A percentile compares a stretch with the other conserved stretches of the same genome.
These are phyloP conservation scores for Xylaria telfairii DNA, from an alignment of 495 filamentous ascomycete genomes.

Conservation along the genomic window DNA sequence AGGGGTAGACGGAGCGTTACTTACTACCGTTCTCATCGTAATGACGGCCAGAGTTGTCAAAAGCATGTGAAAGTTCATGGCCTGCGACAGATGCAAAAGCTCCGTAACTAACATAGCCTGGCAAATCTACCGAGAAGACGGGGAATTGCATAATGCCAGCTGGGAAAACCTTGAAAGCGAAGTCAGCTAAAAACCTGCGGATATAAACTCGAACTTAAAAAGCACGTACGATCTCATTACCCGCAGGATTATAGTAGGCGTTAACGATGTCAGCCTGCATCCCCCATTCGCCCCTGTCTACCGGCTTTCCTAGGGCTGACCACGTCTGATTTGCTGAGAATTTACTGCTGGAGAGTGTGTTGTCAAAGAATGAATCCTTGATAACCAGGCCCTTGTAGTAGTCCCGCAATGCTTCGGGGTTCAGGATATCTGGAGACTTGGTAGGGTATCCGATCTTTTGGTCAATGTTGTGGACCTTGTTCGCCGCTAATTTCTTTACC, in stretches of 20 bases:
- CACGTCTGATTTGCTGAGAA: constrained; percentile 58
- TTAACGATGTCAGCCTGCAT: constrained; percentile 63
- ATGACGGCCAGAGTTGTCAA: constrained; percentile 71
- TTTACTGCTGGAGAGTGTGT: constrained; percentile 57
- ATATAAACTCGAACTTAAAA: neutral
- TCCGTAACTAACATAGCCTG: constrained; percentile 71
- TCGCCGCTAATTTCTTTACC: constrained; percentile 64
- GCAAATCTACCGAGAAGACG: constrained; percentile 66
- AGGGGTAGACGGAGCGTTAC: neutral
- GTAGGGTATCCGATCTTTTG: constrained; percentile 80
- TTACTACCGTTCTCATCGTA: constrained; percentile 67
- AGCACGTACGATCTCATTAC: constrained; percentile 61
- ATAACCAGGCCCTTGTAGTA: constrained; percentile 66
- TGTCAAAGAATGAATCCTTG: constrained; percentile 64
- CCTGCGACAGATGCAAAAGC: constrained; percentile 74
- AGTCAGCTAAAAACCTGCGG: neutral
- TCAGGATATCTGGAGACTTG: constrained; percentile 66
- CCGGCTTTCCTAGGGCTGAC: constrained; percentile 65
- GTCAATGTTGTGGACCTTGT: constrained; percentile 73
- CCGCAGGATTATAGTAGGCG: constrained; percentile 65
- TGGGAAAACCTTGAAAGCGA: constrained; percentile 58
- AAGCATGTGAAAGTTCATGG: constrained; percentile 77
- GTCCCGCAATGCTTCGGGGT: constrained; percentile 60
- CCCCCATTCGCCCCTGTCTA: constrained; percentile 66
- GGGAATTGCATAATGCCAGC: constrained; percentile 78